Evolutionary conservation across 331 rosid genomes (phyloP).

Genomic region (Cydonia oblonga): DNA sequence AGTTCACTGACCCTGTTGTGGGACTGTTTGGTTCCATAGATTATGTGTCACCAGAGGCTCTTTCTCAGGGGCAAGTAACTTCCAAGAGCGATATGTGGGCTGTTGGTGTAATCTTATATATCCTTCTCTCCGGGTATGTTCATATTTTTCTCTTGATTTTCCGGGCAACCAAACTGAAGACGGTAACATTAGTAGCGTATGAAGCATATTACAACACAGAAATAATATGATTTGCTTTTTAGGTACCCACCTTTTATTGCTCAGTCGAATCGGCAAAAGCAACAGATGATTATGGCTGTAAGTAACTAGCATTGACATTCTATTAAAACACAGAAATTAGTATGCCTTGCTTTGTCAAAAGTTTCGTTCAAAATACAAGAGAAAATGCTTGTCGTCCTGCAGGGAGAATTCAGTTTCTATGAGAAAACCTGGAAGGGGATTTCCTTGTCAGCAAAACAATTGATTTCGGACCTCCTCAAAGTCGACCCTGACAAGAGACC

Average conservation of each 20-base stretch:
- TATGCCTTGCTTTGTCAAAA: neutral
- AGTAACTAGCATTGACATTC: slow-evolving; percentile 13
- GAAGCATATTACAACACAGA: neutral
- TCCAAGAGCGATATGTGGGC: slow-evolving; percentile 92
- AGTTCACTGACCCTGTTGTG: slow-evolving; percentile 81
- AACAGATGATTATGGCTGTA: slow-evolving; percentile 79
- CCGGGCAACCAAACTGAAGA: neutral
- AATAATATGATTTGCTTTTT: neutral
- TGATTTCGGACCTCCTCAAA: slow-evolving; percentile 61
- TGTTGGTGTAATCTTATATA: neutral
- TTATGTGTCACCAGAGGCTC: slow-evolving; percentile 80
- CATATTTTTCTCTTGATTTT: neutral
- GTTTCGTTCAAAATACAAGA: neutral
- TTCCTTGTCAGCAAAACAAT: slow-evolving; percentile 62
- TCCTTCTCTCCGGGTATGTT: slow-evolving; percentile 50
- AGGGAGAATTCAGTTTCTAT: slow-evolving; percentile 85
- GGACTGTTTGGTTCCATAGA: slow-evolving; percentile 95
- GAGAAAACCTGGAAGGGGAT: slow-evolving; percentile 91
- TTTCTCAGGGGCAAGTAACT: slow-evolving; percentile 62
- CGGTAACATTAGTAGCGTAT: neutral
- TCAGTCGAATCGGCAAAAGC: slow-evolving; percentile 67
- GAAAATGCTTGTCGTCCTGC: slow-evolving; percentile 5
- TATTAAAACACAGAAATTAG: neutral
- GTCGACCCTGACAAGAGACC: slow-evolving; percentile 81
- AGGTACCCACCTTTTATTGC: slow-evolving; percentile 92